phyloP scores from a whole-genome alignment of 371 early-diverging fungal species.

The Mortierella sp. region DNA sequence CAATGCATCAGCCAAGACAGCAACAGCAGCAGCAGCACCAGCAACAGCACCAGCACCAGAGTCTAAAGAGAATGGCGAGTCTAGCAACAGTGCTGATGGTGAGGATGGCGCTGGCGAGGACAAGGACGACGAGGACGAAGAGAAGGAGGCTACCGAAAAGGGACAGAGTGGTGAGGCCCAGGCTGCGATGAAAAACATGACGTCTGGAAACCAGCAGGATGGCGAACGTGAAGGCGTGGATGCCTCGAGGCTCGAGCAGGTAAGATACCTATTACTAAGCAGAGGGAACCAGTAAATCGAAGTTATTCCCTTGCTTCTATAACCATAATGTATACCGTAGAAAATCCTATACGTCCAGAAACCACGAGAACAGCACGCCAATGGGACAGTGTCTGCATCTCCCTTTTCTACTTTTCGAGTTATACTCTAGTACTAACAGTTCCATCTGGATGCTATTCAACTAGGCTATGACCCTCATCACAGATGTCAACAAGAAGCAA shows the following conservation, averaged over 20 bases:
- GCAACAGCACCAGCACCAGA: slow-evolving; percentile 9
- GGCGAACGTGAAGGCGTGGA: slow-evolving; percentile 41
- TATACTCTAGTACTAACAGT: neutral
- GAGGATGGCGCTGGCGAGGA: slow-evolving; percentile 18
- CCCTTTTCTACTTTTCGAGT: neutral
- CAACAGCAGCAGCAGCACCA: slow-evolving; percentile 1
- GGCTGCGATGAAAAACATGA: slow-evolving; percentile 54
- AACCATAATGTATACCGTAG: too few species aligned
- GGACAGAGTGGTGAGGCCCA: slow-evolving; percentile 51
- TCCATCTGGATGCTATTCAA: neutral
- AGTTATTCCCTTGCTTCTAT: too few species aligned
- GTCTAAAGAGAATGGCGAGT: slow-evolving; percentile 13
- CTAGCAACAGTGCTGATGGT: neutral
- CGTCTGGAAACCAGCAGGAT: slow-evolving; percentile 33
- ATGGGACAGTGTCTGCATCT: too few species aligned
- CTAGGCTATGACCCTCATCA: slow-evolving; percentile 40
- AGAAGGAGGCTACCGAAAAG: slow-evolving; percentile 35
- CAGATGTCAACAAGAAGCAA: slow-evolving; percentile 48
- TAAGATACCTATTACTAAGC: neutral
- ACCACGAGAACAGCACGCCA: too few species aligned
- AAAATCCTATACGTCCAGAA: too few species aligned
- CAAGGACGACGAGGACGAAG: slow-evolving; percentile 40
- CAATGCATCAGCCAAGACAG: slow-evolving; percentile 14
- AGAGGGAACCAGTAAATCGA: neutral
- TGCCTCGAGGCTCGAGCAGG: slow-evolving; percentile 41